Conservation (phyloP, 1,284 basidiomycete genomes). For the Marasmius sp. region DNA sequence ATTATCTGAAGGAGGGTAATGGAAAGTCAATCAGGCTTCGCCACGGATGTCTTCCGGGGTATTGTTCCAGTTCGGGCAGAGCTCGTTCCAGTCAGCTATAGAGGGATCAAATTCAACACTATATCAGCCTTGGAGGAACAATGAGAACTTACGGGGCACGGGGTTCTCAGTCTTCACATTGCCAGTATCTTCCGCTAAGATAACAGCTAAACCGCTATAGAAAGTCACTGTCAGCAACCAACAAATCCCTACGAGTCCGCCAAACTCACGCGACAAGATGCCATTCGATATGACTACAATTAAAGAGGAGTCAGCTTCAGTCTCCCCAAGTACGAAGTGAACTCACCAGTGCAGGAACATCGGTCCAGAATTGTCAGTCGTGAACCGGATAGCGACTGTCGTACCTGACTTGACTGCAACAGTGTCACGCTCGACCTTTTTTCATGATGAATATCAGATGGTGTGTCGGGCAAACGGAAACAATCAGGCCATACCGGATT, state of each 20-base stretch:
- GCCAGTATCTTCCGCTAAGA: constrained; percentile 36
- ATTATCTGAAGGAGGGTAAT: not conserved
- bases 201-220: constrained; percentile 38
- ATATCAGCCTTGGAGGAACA: not conserved
- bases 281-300: constrained; percentile 29
- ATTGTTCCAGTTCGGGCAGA: constrained; percentile 29
- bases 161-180: constrained; percentile 16
- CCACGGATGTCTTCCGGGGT: not conserved
- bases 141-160: constrained; percentile 12
- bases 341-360: constrained; percentile 15
- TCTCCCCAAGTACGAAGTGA: not conserved
- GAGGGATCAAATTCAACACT: not conserved
- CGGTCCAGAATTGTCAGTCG: constrained; percentile 13
- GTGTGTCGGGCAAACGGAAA: not conserved
- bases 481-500: constrained; percentile 21
- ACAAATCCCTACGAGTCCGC: not conserved
- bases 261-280: constrained; percentile 26
- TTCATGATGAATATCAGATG: not conserved
- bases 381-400: constrained; percentile 7
- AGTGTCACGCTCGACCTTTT: constrained; percentile 8
- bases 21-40: not conserved
- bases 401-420: constrained; percentile 2
- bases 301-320: not conserved
- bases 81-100: constrained; percentile 22
- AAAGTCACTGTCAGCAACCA: not conserved